Percentiles rank a stretch among this genome's conserved stretches.
phyloP scores from a whole-genome alignment of 1,284 basidiomycete genomes.

The Kwoniella shivajii region DNA sequence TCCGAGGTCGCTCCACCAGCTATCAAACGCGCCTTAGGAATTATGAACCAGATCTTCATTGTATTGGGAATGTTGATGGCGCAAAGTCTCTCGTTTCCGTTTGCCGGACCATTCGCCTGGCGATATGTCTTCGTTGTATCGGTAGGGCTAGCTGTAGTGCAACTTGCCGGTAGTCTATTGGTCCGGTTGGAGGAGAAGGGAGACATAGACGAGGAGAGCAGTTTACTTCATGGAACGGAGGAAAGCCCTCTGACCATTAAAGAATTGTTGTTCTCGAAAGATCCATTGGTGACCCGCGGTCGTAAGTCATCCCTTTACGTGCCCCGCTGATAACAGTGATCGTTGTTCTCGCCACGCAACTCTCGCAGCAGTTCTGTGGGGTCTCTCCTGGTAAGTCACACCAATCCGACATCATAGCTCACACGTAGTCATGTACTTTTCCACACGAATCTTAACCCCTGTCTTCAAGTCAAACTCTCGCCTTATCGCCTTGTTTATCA shows the following conservation, averaged over 20 bases:
- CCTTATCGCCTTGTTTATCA: slow-evolving; percentile 46
- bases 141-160: slow-evolving; percentile 37
- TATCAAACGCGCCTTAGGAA: slow-evolving; percentile 53
- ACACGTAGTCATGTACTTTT: slow-evolving; percentile 51
- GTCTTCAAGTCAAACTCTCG: slow-evolving; percentile 46
- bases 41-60: slow-evolving; percentile 55
- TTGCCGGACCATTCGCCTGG: slow-evolving; percentile 43
- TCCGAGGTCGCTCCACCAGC: slow-evolving; percentile 53
- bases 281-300: slow-evolving; percentile 27
- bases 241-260: slow-evolving; percentile 28
- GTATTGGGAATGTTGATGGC: slow-evolving; percentile 51
- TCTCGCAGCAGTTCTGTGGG: slow-evolving; percentile 45
- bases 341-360: slow-evolving; percentile 41
- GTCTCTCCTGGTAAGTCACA: slow-evolving; percentile 36
- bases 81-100: slow-evolving; percentile 51
- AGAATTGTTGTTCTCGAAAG: slow-evolving; percentile 32
- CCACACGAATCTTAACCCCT: slow-evolving; percentile 50
- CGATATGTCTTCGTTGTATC: slow-evolving; percentile 48
- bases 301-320: slow-evolving; percentile 24
- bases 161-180: slow-evolving; percentile 43
- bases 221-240: slow-evolving; percentile 15
- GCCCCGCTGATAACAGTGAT: slow-evolving; percentile 24
- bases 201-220: slow-evolving; percentile 18
- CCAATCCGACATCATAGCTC: not conserved
- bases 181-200: slow-evolving; percentile 8